Conservation (phyloP, 805 yeast genomes). For the Monosporozyma solicola region DNA sequence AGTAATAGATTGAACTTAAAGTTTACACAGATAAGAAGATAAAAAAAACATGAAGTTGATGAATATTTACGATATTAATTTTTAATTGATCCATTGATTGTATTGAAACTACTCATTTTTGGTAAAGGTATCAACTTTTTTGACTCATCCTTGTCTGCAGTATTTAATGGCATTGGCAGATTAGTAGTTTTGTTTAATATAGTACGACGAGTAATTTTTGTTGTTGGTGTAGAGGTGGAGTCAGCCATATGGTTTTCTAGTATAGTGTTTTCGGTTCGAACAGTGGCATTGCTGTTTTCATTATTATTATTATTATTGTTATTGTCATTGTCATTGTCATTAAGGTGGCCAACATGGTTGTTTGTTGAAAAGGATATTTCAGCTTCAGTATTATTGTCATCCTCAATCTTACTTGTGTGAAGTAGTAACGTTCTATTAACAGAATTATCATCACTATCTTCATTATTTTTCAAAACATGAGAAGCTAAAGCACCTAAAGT, state of each 20-base stretch:
- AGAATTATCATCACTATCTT: slow-evolving; percentile 8
- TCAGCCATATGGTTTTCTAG: not conserved
- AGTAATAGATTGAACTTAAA: not conserved
- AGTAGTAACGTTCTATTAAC: slow-evolving; percentile 8
- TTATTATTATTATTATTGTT: not conserved
- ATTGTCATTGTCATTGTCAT: not conserved
- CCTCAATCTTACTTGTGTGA: slow-evolving; percentile 6
- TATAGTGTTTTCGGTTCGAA: not conserved
- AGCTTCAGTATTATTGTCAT: slow-evolving; percentile 10
- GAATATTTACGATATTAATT: slow-evolving; percentile 7
- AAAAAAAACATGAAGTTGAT: not conserved
- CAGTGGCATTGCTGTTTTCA: not conserved
- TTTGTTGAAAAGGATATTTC: slow-evolving; percentile 9
- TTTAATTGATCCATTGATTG: slow-evolving; percentile 18
- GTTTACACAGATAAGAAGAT: not conserved
- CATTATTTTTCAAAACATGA: slow-evolving; percentile 37
- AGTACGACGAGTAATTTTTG: not conserved
- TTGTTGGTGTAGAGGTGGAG: not conserved
- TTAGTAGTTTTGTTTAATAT: slow-evolving; percentile 2
- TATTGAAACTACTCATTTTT: slow-evolving; percentile 23
- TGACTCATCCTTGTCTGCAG: not conserved
- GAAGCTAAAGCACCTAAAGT: slow-evolving; percentile 48
- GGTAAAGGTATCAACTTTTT: slow-evolving; percentile 10
- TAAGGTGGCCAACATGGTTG: not conserved
- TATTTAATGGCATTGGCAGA: slow-evolving; percentile 7